Conservation (phyloP, 345 rosid genomes). For the Excoecaria cochinchinensis region DNA sequence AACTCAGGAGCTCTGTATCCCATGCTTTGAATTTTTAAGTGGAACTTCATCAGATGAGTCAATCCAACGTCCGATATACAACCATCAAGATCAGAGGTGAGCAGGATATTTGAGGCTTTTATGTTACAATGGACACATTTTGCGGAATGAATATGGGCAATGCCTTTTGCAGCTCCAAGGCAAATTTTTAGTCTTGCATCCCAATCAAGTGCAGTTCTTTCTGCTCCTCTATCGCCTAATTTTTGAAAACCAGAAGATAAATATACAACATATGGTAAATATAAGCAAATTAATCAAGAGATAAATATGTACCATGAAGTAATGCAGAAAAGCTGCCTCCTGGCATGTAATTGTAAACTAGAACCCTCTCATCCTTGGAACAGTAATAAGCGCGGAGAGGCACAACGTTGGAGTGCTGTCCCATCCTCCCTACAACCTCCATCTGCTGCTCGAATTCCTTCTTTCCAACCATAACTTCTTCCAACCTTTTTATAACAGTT, state of each 20-base stretch:
- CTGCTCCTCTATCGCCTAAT: conserved; percentile 41
- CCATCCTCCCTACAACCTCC: conserved; percentile 57
- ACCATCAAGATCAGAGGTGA: conserved; percentile 54
- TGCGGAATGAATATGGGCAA: conserved; percentile 54
- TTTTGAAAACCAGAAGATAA: background rate
- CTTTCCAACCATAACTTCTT: conserved; percentile 68
- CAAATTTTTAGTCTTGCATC: conserved; percentile 63
- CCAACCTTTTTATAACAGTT: conserved; percentile 73
- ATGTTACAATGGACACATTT: conserved; percentile 69
- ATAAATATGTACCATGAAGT: conserved; percentile 54
- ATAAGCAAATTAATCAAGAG: background rate
- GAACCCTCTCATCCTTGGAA: conserved; percentile 60
- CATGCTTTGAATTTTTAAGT: conserved; percentile 40
- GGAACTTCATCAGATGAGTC: conserved; percentile 53
- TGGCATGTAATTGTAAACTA: conserved; percentile 61
- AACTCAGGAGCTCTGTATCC: conserved; percentile 83
- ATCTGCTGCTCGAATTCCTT: conserved; percentile 81
- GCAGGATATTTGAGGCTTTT: conserved; percentile 70
- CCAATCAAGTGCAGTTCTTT: conserved; percentile 57
- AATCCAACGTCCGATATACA: conserved; percentile 65
- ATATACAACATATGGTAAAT: background rate
- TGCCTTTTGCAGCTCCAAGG: conserved; percentile 60
- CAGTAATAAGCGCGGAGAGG: conserved; percentile 57
- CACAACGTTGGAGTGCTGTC: conserved; percentile 55
- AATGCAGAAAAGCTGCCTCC: conserved; percentile 62